These are phyloP conservation scores for Tardiomyces digboiensis DNA, from an alignment of 1,139 yeast genomes.

Conservation along the genomic window DNA sequence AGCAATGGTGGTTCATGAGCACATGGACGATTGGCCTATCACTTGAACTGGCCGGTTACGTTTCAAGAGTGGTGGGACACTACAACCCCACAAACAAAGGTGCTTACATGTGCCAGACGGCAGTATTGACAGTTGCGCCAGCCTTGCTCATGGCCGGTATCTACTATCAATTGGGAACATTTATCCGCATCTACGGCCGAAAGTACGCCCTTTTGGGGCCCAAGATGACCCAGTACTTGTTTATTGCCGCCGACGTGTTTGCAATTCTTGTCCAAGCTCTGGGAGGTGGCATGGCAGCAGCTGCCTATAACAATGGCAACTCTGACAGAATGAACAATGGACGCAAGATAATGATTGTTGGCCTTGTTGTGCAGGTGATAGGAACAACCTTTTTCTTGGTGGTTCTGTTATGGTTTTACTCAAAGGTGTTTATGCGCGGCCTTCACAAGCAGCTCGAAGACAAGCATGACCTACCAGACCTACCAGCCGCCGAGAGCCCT, in stretches of 20 bases:
- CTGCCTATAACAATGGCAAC: slow-evolving; percentile 33
- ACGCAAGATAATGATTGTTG: slow-evolving; percentile 71
- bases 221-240: slow-evolving; percentile 62
- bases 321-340: slow-evolving; percentile 38
- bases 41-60: slow-evolving; percentile 63
- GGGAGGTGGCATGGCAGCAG: slow-evolving; percentile 75
- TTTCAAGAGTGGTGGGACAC: slow-evolving; percentile 46
- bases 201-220: slow-evolving; percentile 57
- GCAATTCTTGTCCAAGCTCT: slow-evolving; percentile 70
- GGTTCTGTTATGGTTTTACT: slow-evolving; percentile 47
- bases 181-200: slow-evolving; percentile 61
- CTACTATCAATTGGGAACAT: slow-evolving; percentile 66
- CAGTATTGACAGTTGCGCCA: slow-evolving; percentile 71
- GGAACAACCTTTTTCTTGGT: slow-evolving; percentile 57
- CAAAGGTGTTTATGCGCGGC: slow-evolving; percentile 32
- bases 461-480: too few species aligned
- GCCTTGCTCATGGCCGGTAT: slow-evolving; percentile 88
- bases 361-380: slow-evolving; percentile 68
- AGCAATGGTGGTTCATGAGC: slow-evolving; percentile 67
- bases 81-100: slow-evolving; percentile 31
- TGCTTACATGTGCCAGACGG: slow-evolving; percentile 54
- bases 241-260: slow-evolving; percentile 56
- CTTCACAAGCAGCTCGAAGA: not conserved
- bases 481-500: not conserved
- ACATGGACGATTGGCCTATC: slow-evolving; percentile 52